phyloP scores from a whole-genome alignment of 2,329 filamentous ascomycete genomes.

The Colletotrichum sp. region DNA sequence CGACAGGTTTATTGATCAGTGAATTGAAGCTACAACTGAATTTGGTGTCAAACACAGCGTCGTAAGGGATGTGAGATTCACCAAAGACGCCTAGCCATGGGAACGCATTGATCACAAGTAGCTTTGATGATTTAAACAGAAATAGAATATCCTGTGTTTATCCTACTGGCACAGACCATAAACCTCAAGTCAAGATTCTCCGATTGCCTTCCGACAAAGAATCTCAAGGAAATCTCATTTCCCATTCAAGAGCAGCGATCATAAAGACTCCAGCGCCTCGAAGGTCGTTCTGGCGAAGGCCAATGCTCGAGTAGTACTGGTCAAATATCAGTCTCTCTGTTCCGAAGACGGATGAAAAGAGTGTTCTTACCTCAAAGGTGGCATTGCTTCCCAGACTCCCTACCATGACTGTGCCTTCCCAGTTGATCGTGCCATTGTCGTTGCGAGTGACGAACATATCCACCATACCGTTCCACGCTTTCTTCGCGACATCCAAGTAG shows the following conservation, averaged over 20 bases:
- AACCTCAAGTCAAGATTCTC: background rate
- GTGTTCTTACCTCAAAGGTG: conserved; percentile 48
- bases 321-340: background rate
- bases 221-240: background rate
- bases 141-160: background rate
- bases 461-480: conserved; percentile 39
- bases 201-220: background rate
- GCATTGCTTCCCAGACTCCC: conserved; percentile 55
- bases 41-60: background rate
- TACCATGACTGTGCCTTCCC: conserved; percentile 57
- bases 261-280: conserved; percentile 34
- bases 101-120: background rate
- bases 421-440: conserved; percentile 52
- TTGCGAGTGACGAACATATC: conserved; percentile 50
- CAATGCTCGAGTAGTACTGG: conserved; percentile 32
- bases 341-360: background rate
- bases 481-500: conserved; percentile 26
- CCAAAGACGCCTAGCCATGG: background rate
- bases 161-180: background rate
- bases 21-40: background rate
- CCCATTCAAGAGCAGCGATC: conserved; percentile 32
- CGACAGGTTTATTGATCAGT: background rate
- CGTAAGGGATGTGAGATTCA: background rate
- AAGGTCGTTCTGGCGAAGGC: conserved; percentile 29
- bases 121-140: background rate